A percentile compares a stretch with the other conserved stretches of the same genome.
Evolutionary conservation across 2,329 filamentous ascomycete genomes (phyloP).

Genomic region (Apiospora malaysiana): DNA sequence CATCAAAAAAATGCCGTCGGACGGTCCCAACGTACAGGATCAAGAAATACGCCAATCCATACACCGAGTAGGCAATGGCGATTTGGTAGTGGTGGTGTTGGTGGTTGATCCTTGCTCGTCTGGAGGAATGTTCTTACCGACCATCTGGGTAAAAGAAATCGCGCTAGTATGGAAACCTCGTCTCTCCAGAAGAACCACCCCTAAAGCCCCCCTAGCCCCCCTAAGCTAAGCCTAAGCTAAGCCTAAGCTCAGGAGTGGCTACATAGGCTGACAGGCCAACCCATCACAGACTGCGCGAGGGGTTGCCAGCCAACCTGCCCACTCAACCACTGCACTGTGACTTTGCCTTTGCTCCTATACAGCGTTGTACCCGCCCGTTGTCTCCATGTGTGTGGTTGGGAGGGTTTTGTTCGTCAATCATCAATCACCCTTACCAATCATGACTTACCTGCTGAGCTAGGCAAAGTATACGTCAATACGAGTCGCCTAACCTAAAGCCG

Average conservation of each 20-base stretch:
- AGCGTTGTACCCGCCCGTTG: constrained; percentile 10
- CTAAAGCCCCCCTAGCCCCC: too few relatives aligned
- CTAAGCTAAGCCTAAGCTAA: too few relatives aligned
- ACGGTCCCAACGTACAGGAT: not conserved
- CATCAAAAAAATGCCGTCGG: constrained; percentile 4
- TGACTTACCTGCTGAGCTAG: not conserved
- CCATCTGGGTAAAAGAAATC: constrained; percentile 1
- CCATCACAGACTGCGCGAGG: not conserved
- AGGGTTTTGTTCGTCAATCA: constrained; percentile 3
- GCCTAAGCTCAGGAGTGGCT: not conserved
- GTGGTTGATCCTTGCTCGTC: not conserved
- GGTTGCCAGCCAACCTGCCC: not conserved
- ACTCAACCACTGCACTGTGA: not conserved
- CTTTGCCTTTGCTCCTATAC: constrained; percentile 2
- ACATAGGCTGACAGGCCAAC: not conserved
- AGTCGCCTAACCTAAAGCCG: not conserved
- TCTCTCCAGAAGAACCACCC: not conserved
- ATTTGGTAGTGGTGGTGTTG: not conserved
- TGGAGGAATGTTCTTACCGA: constrained; percentile 2
- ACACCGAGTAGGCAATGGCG: not conserved
- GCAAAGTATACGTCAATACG: not conserved
- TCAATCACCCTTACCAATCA: constrained; percentile 6
- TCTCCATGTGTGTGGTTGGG: constrained; percentile 10
- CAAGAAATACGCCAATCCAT: not conserved
- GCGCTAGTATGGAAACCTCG: not conserved